These are phyloP conservation scores for Ceratocystis diversiconidia DNA, from an alignment of 2,329 filamentous ascomycete species.

Conservation along the genomic window DNA sequence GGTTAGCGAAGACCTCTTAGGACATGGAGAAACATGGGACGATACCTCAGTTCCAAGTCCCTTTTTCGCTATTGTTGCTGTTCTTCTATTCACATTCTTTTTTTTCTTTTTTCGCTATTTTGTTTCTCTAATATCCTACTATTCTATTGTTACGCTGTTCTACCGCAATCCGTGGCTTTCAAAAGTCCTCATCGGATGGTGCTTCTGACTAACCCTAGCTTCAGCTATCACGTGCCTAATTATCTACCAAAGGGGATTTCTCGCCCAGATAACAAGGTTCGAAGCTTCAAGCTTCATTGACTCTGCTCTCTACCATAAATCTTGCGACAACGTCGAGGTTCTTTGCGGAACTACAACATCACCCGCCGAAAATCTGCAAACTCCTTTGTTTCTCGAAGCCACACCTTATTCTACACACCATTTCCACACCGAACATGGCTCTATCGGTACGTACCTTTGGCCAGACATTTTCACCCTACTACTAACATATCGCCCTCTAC, in stretches of 20 bases:
- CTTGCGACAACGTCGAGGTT: neutral
- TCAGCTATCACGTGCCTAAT: neutral
- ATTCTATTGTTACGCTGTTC: no score
- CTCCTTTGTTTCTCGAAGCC: no score
- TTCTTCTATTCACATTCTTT: no score
- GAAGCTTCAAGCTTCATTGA: neutral
- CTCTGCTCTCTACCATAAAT: no score
- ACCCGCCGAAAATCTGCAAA: neutral
- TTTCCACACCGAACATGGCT: constrained; percentile 11
- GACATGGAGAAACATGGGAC: no score
- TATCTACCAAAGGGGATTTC: neutral
- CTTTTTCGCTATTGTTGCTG: no score
- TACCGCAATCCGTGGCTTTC: no score
- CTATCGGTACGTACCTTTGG: constrained; percentile 13
- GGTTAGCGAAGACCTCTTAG: no score
- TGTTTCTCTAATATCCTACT: no score
- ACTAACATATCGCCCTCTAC: constrained; percentile 2
- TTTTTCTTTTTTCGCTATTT: no score
- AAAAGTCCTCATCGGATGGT: neutral
- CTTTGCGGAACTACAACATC: neutral
- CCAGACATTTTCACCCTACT: neutral
- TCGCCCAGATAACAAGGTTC: neutral
- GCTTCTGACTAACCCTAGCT: neutral
- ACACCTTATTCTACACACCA: no score
- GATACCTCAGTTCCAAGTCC: no score